Base-by-base conservation (phyloP, 495 filamentous ascomycete genomes). In the Talaromyces ruber region DNA sequence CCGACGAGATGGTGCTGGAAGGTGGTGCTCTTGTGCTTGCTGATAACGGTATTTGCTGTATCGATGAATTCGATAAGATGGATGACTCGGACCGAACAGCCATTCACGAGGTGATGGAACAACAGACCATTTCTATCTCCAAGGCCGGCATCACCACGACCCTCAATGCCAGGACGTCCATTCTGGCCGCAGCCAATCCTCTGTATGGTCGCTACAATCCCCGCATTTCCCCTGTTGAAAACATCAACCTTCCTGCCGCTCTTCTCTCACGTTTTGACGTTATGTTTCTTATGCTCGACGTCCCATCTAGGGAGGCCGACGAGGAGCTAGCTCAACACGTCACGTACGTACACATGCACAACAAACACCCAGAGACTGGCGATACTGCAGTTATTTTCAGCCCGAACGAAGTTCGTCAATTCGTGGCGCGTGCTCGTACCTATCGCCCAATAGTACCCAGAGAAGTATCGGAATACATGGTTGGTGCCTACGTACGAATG, bases 31-130 rank as follows among this genome's bases (percentile, higher is more conserved):
- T 98, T 24, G 94, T 98, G 32, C 80, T 98, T 2, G 95, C 94
- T 28, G 94, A 98, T 71, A 98, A 98, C 68, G 94, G 94, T 66
- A 95, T 96, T 74, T 98, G 94, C 85, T 98, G 94, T 72, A 98
- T 98, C 75, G 94, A 98, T 79, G 94, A 98, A 72, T 98, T 98
- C 70, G 94, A 98, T 81, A 98, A 98, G 77, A 98, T 98, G 94
- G 95, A 98, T 70, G 94, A 98, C 70, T 82, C 84, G 59, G 95
- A 98, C 73, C 84, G 94, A 62, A 98, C 94, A 0, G 95, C 95
- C 29, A 98, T 98, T 70, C 94, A 98, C 82, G 94, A 98, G 86
- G 94, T 98, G 30, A 98, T 98, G 94, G 94, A 98, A 70, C 94
- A 98, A 71, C 94, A 98, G 75, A 98, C 94, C 56, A 98, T 98